phyloP scores from a whole-genome alignment of 495 filamentous ascomycete genomes.

The Oidiodendron maius region DNA sequence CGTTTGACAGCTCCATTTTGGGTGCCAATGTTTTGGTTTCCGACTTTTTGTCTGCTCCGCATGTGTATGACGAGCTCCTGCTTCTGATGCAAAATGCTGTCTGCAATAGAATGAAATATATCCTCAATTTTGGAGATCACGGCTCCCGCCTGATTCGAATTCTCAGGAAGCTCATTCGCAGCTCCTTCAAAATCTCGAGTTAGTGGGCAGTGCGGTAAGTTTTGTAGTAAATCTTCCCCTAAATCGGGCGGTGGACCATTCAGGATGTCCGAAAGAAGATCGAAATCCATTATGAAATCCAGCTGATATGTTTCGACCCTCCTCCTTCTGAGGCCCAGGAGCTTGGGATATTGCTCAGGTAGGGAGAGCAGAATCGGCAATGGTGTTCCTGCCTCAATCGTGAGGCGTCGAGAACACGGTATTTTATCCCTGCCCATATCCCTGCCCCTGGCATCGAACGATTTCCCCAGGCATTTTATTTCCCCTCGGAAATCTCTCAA shows the following conservation, averaged over 20 bases:
- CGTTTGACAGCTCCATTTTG: neutral
- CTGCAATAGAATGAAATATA: slow-evolving; percentile 44
- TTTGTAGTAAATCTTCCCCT: slow-evolving; percentile 9
- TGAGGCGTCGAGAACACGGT: too few relatives aligned
- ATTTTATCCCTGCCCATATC: too few relatives aligned
- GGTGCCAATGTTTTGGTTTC: neutral
- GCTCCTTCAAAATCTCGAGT: neutral
- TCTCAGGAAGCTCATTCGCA: neutral
- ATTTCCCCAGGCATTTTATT: too few relatives aligned
- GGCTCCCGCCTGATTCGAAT: slow-evolving; percentile 12
- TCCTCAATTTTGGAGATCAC: slow-evolving; percentile 46
- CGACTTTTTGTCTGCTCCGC: slow-evolving; percentile 20
- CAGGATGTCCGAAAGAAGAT: slow-evolving; percentile 2
- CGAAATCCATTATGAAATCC: slow-evolving; percentile 6
- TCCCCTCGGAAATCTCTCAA: too few relatives aligned
- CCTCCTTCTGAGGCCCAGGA: too few relatives aligned
- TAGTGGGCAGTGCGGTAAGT: slow-evolving; percentile 12
- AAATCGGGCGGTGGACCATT: neutral
- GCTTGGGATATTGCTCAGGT: too few relatives aligned
- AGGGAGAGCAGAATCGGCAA: too few relatives aligned
- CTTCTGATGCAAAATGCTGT: slow-evolving; percentile 37
- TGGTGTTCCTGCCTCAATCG: too few relatives aligned
- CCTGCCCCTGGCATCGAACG: too few relatives aligned
- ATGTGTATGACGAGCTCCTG: slow-evolving; percentile 41
- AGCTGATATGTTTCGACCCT: too few relatives aligned